Evolutionary conservation across 129 eudicot genomes (phyloP).

Genomic region (Lactuca sativa): DNA sequence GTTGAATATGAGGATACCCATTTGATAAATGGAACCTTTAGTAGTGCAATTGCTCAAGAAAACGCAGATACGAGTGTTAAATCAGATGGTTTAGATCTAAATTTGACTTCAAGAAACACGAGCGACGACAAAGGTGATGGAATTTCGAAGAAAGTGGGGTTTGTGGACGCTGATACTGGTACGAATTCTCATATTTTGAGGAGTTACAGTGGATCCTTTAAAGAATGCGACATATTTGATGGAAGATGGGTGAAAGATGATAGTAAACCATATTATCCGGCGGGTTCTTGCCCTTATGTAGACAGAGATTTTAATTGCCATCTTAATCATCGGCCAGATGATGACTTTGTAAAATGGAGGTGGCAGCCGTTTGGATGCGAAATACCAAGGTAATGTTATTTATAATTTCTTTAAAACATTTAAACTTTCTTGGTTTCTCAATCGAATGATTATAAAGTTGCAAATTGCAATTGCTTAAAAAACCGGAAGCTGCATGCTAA

Average conservation of each 20-base stretch:
- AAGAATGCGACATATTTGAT: slow-evolving; percentile 69
- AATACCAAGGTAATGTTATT: slow-evolving; percentile 67
- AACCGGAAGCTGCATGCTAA: slow-evolving; percentile 8
- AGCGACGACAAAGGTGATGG: background rate
- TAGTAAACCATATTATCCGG: slow-evolving; percentile 76
- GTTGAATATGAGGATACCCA: slow-evolving; percentile 40
- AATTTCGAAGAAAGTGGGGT: background rate
- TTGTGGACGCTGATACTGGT: background rate
- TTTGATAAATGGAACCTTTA: slow-evolving; percentile 39
- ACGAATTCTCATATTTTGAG: slow-evolving; percentile 25
- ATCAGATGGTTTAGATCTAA: slow-evolving; percentile 21
- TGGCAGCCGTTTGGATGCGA: slow-evolving; percentile 95
- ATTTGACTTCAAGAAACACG: background rate
- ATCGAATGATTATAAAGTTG: slow-evolving; percentile 16
- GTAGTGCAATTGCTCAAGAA: slow-evolving; percentile 31
- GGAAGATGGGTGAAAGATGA: slow-evolving; percentile 93
- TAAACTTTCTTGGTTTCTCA: background rate
- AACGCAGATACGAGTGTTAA: slow-evolving; percentile 10
- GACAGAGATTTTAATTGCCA: slow-evolving; percentile 79
- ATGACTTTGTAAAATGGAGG: slow-evolving; percentile 67
- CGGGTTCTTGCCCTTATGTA: slow-evolving; percentile 75
- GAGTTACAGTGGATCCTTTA: slow-evolving; percentile 11
- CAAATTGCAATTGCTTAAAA: background rate
- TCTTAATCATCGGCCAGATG: slow-evolving; percentile 74
- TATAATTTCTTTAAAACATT: slow-evolving; percentile 7